Evolutionary conservation across 1,139 yeast species (phyloP), one percentile per base, ranked within the genome.

Genomic region (Lodderomyces theae): DNA sequence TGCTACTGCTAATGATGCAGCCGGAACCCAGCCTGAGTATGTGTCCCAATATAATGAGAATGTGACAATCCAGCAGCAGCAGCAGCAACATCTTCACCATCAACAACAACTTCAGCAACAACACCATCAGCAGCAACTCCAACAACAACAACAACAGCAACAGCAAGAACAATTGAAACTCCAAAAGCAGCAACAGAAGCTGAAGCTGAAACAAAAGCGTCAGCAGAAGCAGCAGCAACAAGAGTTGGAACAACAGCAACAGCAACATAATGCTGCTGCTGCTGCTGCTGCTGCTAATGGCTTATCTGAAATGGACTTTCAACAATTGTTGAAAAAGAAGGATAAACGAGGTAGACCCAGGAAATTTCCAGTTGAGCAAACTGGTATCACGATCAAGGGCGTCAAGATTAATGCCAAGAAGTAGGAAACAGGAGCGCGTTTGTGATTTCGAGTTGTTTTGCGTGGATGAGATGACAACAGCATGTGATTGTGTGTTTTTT

Each of bases 261-360:
- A 34, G n/a, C 37, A 25, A 13, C 12, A 19, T 15, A 18, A 11
- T 4, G 41, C 64, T 68, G 2, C 56, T 57, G 38, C 31, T 15
- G n/a, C n/a, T 15, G 31, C 18, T 4, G 41, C 64, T 68, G 2
- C 56, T 57, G 38, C 31, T 15, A 28, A 13, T 15, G 31, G 31
- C 5, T 48, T 63, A 48, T 52, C 66, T 37, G 70, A 67, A 31
- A 63, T 58, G 16, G 73, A 69, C 15, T 71, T 71, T 22, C 61
- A 64, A 44, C 62, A 64, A 42, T 57, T 72, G 36, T 54, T 72
- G 30, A 60, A 61, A 43, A 69, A 62, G 54, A 72, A 72, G 45
- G 77, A 72, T 46, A 63, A 61, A 44, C 54, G 77, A 42, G 80
- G 80, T 11, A 59, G 80, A 49, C 80, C 80, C 4, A 60, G 80